Evolutionary conservation across 2,329 filamentous ascomycete genomes (phyloP).

Genomic region (Penicillium paneum): DNA sequence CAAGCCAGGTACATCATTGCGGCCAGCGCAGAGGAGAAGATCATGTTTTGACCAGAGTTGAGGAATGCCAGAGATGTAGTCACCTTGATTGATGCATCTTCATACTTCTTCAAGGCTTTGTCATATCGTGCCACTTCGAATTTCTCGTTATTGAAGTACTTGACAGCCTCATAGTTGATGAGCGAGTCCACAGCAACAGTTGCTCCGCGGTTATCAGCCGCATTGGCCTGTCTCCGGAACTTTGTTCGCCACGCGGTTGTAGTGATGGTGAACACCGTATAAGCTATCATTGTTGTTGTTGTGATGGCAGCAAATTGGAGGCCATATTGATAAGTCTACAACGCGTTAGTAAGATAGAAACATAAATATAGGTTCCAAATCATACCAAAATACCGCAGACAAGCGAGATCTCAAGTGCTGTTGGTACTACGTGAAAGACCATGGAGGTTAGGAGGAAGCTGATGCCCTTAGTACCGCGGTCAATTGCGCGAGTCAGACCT

Average conservation of each 20-base stretch:
- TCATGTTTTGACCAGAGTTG: conserved; percentile 94
- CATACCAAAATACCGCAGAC: conserved; percentile 84
- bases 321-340: conserved; percentile 85
- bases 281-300: conserved; percentile 82
- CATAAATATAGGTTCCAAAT: neutral
- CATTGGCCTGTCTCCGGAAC: conserved; percentile 91
- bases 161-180: conserved; percentile 98
- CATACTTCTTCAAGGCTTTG: conserved; percentile 77
- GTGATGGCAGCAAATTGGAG: conserved; percentile 89
- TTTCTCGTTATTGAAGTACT: conserved; percentile 99
- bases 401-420: conserved; percentile 87
- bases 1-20: conserved; percentile 98
- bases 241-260: conserved; percentile 97
- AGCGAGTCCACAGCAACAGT: conserved; percentile 94
- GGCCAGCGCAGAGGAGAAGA: conserved; percentile 90
- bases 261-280: conserved; percentile 93
- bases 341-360: conserved; percentile 12
- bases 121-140: conserved; percentile 92
- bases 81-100: conserved; percentile 94
- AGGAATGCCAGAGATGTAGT: conserved; percentile 88
- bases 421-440: conserved; percentile 96
- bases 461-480: conserved; percentile 96
- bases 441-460: conserved; percentile 96
- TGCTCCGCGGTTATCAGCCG: conserved; percentile 90
- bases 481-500: conserved; percentile 87